A percentile compares a stretch with the other conserved stretches of the same genome.
Conservation (phyloP, 2,329 filamentous ascomycete genomes). For the Aspergillus pseudonomiae region DNA sequence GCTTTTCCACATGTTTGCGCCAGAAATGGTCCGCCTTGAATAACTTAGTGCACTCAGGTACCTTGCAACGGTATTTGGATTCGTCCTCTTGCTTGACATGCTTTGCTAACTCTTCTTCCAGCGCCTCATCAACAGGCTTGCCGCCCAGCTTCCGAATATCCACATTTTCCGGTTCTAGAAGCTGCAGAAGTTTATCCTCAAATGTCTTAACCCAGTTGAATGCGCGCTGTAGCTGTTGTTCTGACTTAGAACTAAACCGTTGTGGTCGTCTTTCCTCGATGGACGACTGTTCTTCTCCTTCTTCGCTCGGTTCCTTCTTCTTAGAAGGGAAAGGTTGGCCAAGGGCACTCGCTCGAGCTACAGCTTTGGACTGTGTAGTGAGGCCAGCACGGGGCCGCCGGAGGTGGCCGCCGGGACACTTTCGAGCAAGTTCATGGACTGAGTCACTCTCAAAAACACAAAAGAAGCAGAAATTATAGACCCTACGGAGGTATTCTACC, state of each 20-base stretch:
- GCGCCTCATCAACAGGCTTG: constrained; percentile 78
- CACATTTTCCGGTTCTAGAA: constrained; percentile 84
- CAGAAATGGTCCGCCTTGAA: constrained; percentile 98
- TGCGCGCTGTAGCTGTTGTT: constrained; percentile 89
- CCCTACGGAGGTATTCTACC: constrained; percentile 93
- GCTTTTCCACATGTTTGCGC: constrained; percentile 97
- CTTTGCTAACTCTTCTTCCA: constrained; percentile 83
- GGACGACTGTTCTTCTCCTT: constrained; percentile 67
- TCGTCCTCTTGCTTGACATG: constrained; percentile 97
- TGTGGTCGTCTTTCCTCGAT: constrained; percentile 74
- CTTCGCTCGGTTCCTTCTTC: constrained; percentile 68
- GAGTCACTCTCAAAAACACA: constrained; percentile 99
- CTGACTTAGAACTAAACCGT: constrained; percentile 72
- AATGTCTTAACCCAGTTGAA: constrained; percentile 99
- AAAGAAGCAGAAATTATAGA: constrained; percentile 99
- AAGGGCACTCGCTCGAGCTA: constrained; percentile 79
- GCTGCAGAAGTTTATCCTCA: constrained; percentile 92
- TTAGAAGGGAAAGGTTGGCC: constrained; percentile 84
- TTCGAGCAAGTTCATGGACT: constrained; percentile 90
- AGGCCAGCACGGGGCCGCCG: constrained; percentile 86
- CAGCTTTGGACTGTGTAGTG: constrained; percentile 78
- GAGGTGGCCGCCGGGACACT: constrained; percentile 96
- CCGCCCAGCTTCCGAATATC: constrained; percentile 91
- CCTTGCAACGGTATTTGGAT: constrained; percentile 94
- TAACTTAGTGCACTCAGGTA: constrained; percentile 91